phyloP scores from a whole-genome alignment of 108 stramenopile genomes.

The Cyclotella kingstonii region DNA sequence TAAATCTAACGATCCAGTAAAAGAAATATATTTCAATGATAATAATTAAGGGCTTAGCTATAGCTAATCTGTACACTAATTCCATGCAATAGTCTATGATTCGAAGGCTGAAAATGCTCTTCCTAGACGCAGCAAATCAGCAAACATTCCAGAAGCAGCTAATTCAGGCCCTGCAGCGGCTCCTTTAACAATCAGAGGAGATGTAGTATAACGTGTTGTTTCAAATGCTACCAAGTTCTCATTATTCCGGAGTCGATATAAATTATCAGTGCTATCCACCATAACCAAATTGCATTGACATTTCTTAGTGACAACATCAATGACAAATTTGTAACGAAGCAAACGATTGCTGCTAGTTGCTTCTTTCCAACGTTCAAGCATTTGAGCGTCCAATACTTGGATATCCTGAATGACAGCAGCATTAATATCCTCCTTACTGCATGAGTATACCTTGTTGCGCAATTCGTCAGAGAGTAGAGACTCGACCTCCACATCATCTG shows the following conservation, averaged over 20 bases:
- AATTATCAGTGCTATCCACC: constrained; percentile 51
- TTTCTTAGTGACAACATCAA: constrained; percentile 56
- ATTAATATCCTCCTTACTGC: constrained; percentile 30
- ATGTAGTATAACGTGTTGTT: constrained; percentile 61
- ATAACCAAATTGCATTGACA: constrained; percentile 44
- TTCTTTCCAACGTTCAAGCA: constrained; percentile 57
- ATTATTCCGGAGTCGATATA: constrained; percentile 59
- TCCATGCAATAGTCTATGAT: too few species aligned
- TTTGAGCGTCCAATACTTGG: constrained; percentile 43
- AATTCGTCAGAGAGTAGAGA: constrained; percentile 61
- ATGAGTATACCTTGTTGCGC: constrained; percentile 40
- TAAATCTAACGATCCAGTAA: too few species aligned
- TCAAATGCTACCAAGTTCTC: constrained; percentile 71
- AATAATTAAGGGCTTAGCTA: background rate
- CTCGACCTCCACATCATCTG: constrained; percentile 74
- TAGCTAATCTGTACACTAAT: background rate
- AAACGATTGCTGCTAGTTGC: constrained; percentile 42
- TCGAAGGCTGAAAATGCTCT: constrained; percentile 53
- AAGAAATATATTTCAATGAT: background rate
- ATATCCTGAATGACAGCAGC: constrained; percentile 50
- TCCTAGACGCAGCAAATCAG: constrained; percentile 74
- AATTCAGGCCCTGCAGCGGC: constrained; percentile 82
- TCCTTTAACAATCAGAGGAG: constrained; percentile 84
- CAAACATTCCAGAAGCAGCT: constrained; percentile 81
- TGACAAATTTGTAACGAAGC: constrained; percentile 80